Evolutionary conservation across 2,329 filamentous ascomycete genomes (phyloP).

Genomic region (Cyphellophora attinorum): DNA sequence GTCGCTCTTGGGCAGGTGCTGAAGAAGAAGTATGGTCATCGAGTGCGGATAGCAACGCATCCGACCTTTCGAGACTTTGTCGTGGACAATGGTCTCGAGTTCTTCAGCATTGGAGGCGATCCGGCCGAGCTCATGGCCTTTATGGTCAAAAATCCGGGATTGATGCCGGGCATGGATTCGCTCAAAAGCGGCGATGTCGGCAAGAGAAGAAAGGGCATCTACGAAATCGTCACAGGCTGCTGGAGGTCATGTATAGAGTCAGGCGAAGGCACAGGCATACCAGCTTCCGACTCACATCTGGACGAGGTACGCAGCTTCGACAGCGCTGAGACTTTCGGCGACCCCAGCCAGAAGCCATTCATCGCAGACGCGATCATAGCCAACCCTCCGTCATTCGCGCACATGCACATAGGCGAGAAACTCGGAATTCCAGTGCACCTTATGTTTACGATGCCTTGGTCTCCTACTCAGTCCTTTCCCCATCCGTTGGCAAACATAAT

Average conservation of each 20-base stretch:
- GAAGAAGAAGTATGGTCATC: constrained; percentile 55
- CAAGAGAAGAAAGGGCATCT: constrained; percentile 64
- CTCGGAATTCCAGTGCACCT: constrained; percentile 68
- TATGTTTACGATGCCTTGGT: constrained; percentile 95
- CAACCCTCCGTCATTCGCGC: constrained; percentile 69
- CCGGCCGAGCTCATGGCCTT: constrained; percentile 71
- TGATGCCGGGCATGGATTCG: constrained; percentile 73
- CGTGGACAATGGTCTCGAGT: constrained; percentile 60
- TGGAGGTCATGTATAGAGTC: constrained; percentile 80
- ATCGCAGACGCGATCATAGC: constrained; percentile 79
- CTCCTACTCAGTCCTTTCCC: constrained; percentile 72
- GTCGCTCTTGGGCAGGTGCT: constrained; percentile 58
- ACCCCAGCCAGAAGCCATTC: constrained; percentile 50
- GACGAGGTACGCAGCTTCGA: constrained; percentile 30
- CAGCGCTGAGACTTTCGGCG: constrained; percentile 27
- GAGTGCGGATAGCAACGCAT: constrained; percentile 65
- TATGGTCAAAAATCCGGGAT: constrained; percentile 78
- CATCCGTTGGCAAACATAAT: constrained; percentile 77
- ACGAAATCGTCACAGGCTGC: constrained; percentile 67
- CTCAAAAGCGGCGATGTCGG: constrained; percentile 67
- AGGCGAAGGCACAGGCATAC: constrained; percentile 53
- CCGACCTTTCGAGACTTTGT: constrained; percentile 58
- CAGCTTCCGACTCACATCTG: constrained; percentile 43
- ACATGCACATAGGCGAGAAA: constrained; percentile 69
- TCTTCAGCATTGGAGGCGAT: constrained; percentile 65